Conservation (phyloP, 2,329 filamentous ascomycete genomes). For the Calycina herbarum region DNA sequence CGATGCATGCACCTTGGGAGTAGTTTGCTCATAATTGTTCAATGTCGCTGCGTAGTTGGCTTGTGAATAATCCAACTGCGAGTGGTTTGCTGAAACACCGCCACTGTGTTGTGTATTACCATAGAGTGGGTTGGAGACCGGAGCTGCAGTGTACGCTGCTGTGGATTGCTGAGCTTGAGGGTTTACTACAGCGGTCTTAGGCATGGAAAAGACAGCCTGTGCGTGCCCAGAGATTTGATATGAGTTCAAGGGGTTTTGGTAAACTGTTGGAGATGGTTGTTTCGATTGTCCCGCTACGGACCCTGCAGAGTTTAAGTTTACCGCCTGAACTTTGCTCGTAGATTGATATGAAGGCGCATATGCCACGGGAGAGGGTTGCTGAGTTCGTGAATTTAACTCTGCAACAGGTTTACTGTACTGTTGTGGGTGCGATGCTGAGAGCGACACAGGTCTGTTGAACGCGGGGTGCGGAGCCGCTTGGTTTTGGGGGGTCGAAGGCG, state of each 20-base stretch:
- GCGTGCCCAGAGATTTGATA: neutral
- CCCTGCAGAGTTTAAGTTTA: neutral
- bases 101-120: neutral
- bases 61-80: neutral
- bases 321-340: neutral
- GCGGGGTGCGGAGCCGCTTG: constrained; percentile 1
- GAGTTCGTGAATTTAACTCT: neutral
- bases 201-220: neutral
- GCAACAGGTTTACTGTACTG: constrained; percentile 11
- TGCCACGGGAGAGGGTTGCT: neutral
- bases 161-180: constrained; percentile 5
- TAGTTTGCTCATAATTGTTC: neutral
- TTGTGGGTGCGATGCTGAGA: constrained; percentile 14
- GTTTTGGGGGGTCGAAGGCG: constrained; percentile 5
- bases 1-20: neutral
- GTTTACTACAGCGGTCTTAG: neutral
- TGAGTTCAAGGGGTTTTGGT: neutral
- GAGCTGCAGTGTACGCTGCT: neutral
- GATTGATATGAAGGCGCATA: neutral
- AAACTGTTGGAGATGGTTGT: neutral
- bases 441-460: constrained; percentile 7
- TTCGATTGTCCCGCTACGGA: neutral
- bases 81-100: neutral
- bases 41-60: neutral
- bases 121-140: neutral